A percentile compares a stretch with the other conserved stretches of the same genome.
These are phyloP conservation scores for Mucor lusitanicus DNA, from an alignment of 371 early-diverging fungal genomes.

Conservation along the genomic window DNA sequence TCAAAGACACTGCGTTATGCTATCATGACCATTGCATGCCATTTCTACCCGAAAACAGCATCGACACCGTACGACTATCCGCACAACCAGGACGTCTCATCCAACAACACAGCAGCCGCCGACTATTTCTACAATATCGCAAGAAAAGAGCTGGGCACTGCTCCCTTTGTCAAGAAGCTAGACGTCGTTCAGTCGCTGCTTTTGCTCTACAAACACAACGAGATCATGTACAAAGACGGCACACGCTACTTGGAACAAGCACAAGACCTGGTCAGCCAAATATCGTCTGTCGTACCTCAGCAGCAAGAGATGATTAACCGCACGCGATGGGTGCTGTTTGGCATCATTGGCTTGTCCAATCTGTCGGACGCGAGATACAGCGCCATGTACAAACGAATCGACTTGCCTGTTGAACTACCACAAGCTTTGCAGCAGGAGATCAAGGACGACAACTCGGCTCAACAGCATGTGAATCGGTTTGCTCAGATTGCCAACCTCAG, in stretches of 20 bases:
- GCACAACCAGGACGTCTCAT: neutral
- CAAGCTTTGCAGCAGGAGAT: slow-evolving; percentile 14
- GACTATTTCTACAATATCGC: slow-evolving; percentile 7
- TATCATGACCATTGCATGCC: slow-evolving; percentile 19
- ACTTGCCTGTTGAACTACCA: slow-evolving; percentile 21
- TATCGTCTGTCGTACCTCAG: slow-evolving; percentile 4
- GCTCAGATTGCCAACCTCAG: slow-evolving; percentile 23
- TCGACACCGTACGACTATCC: neutral
- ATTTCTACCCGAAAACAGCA: slow-evolving; percentile 3
- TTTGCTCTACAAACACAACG: slow-evolving; percentile 29
- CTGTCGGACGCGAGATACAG: slow-evolving; percentile 10
- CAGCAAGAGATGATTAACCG: slow-evolving; percentile 22
- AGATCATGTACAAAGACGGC: slow-evolving; percentile 10
- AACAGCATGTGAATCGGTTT: slow-evolving; percentile 17
- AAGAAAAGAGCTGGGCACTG: neutral
- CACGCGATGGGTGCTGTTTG: slow-evolving; percentile 22
- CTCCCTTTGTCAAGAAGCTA: neutral
- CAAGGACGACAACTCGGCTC: slow-evolving; percentile 3
- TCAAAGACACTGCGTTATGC: slow-evolving; percentile 15
- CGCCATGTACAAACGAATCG: slow-evolving; percentile 5
- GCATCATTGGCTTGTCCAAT: slow-evolving; percentile 15
- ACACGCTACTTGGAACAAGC: slow-evolving; percentile 15
- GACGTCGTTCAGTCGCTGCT: slow-evolving; percentile 27
- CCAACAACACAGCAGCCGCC: neutral
- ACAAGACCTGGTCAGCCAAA: slow-evolving; percentile 11